Conservation (phyloP, 371 early-diverging fungal genomes). For the Mortierella polycephala region DNA sequence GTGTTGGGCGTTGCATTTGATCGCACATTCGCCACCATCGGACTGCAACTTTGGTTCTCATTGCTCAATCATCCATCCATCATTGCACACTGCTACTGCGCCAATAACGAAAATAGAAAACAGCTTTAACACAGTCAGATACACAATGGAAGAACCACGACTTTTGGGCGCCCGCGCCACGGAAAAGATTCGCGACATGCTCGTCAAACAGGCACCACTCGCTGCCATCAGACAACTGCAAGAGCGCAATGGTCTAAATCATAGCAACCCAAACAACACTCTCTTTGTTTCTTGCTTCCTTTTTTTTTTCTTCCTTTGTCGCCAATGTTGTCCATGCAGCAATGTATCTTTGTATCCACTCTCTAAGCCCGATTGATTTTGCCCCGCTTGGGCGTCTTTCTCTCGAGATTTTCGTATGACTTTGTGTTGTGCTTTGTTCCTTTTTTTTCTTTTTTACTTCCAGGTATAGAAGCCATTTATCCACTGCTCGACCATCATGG, state of each 20-base stretch:
- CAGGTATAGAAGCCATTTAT: constrained; percentile 66
- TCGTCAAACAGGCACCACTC: constrained; percentile 42
- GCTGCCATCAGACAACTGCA: constrained; percentile 41
- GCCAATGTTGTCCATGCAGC: too few relatives aligned
- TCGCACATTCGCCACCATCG: too few relatives aligned
- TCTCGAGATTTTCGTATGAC: constrained; percentile 40
- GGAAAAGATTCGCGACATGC: constrained; percentile 54
- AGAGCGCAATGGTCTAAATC: constrained; percentile 39
- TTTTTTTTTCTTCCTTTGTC: constrained; percentile 3
- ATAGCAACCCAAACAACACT: constrained; percentile 32
- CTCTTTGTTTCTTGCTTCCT: not conserved
- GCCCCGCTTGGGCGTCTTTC: constrained; percentile 43
- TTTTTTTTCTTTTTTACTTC: constrained; percentile 48
- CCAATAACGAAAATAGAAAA: not conserved
- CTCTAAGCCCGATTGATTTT: too few relatives aligned
- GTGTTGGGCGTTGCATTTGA: too few relatives aligned
- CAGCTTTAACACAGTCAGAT: not conserved
- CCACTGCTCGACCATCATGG: constrained; percentile 70
- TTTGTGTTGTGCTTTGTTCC: not conserved
- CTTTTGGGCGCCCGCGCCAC: constrained; percentile 44
- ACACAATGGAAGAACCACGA: constrained; percentile 35
- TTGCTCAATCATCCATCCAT: not conserved
- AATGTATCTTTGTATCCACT: not conserved
- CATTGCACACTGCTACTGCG: not conserved
- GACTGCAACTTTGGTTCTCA: too few relatives aligned